Base-by-base conservation (phyloP, 1,284 basidiomycete species). In the Microbotryum silenes-acaulis region DNA sequence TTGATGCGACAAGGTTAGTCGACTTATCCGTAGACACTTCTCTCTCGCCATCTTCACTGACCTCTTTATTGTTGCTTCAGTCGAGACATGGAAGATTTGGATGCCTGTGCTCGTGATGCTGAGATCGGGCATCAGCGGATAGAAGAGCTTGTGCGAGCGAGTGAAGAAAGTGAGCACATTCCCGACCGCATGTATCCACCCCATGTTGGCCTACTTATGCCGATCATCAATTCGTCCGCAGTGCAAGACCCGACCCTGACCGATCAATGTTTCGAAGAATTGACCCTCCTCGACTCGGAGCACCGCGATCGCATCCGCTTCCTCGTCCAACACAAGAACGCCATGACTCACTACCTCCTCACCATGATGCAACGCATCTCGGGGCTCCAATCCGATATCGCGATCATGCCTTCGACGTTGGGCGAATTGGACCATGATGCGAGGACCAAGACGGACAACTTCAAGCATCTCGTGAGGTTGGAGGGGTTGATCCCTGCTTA, bases 401-500 rank as follows among this genome's bases (percentile, higher is more conserved):
- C 71, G 0, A 20, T 47, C 4, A 65, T 70, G 55, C 69, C 70
- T 1, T 33, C 49, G 16, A 59, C 64, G 21, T 65, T 71, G 14
- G 59, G 62, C 10, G 46, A 48, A 9, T 51, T 72, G 4, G 69
- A 71, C 23, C 60, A 65, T 20, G 71, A 72, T 48, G 4, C 18
- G 51, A 70, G 66, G n/a, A 67, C 67, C 3, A 59, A 62, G 44
- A 69, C 67, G 63, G 89, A 85, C 51, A 88, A 87, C 56, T 97
- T 97, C 75, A 82, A 87, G 23, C 91, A 97, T 73, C 86, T 97
- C 16, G 83, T 87, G 58, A 81, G 93, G 16, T 78, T 97, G 46
- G 91, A 96, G 72, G 85, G 83, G 60, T 89, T 97, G 82, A 77
- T 94, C 1, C 92, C 91, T 72, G 91, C 90, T 0, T 98, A 98